Base-by-base conservation (phyloP, 2,329 filamentous ascomycete species). In the Paradendryphiella salina region DNA sequence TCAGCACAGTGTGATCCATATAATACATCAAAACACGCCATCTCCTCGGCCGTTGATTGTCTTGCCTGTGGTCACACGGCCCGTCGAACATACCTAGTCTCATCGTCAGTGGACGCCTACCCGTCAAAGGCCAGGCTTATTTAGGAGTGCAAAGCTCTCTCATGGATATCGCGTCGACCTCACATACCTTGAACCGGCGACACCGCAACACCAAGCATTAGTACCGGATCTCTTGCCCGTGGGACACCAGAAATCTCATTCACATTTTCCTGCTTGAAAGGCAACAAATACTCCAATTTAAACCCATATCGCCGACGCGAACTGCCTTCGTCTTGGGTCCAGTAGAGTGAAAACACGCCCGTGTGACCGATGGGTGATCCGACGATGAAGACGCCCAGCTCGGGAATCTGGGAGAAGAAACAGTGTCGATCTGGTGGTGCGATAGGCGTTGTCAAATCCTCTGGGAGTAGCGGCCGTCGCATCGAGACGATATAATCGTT, bases 11-110 rank as follows among this genome's bases (percentile, higher is more conserved):
- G 61, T 89, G 84, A 70, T 90, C 84, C 50, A 80, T 80, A 67
- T 87, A 92, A 67, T 89, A 85, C 70, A 92, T 73, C 67, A 93
- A 81, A 50, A 93, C 59, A 51, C 87, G 76, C 79, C 86, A 91
- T 50, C 82, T 77, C 56, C 77, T 60, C 5, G 45, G 21, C 36
- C 48, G 23, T 17, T 5, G 15, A 14, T 29, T 13, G 8, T 21
- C 18, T 33, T 41, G 28, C 14, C 20, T 9, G n/a, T 13, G 28
- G 6, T 36, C 28, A 4, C n/a, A 13, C 26, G 17, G 7, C 3
- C 8, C n/a, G 39, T 51, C 51, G 14, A 39, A 39, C 51, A 54
- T 43, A 15, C 48, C 47, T 50, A 36, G 11, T 5, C 2, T 32
- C 21, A 11, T 10, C 13, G 13, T 20, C 5, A 44, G 18, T 9